Percentiles rank a stretch among this genome's conserved stretches.
These are phyloP conservation scores for Aeminium ludgeri DNA, from an alignment of 495 filamentous ascomycete species.

Conservation along the genomic window DNA sequence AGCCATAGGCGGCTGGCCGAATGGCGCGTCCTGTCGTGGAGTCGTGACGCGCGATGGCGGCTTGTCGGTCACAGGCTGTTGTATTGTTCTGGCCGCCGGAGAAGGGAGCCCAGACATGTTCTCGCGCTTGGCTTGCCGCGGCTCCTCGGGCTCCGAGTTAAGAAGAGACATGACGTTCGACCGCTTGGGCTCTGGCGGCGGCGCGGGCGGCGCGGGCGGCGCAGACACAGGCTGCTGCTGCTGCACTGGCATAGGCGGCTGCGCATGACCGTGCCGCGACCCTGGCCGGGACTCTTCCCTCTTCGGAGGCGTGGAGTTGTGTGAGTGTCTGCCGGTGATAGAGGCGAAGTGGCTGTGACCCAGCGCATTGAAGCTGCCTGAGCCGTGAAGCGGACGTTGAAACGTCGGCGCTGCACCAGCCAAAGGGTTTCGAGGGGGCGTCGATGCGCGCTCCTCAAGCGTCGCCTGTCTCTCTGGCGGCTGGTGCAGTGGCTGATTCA, in stretches of 20 bases:
- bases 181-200: constrained; percentile 15
- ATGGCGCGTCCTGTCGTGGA: background rate
- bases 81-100: background rate
- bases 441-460: constrained; percentile 8
- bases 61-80: background rate
- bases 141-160: constrained; percentile 15
- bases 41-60: too few species aligned
- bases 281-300: constrained; percentile 9
- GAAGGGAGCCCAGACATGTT: background rate
- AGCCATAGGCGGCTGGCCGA: background rate
- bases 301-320: constrained; percentile 7
- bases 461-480: constrained; percentile 8
- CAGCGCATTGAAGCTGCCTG: background rate
- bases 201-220: constrained; percentile 3
- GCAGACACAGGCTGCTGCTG: constrained; percentile 1
- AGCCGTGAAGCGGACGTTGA: background rate
- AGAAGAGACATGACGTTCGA: constrained; percentile 16
- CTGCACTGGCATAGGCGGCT: background rate
- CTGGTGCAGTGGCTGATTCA: constrained; percentile 4
- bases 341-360: constrained; percentile 1
- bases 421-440: constrained; percentile 7
- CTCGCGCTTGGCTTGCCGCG: constrained; percentile 8
- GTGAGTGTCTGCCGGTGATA: constrained; percentile 3
- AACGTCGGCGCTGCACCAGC: background rate
- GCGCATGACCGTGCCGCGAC: too few species aligned